Percentiles rank a stretch among this genome's conserved stretches.
Evolutionary conservation across 2,329 filamentous ascomycete genomes (phyloP).

Genomic region (Seiridium cupressi): DNA sequence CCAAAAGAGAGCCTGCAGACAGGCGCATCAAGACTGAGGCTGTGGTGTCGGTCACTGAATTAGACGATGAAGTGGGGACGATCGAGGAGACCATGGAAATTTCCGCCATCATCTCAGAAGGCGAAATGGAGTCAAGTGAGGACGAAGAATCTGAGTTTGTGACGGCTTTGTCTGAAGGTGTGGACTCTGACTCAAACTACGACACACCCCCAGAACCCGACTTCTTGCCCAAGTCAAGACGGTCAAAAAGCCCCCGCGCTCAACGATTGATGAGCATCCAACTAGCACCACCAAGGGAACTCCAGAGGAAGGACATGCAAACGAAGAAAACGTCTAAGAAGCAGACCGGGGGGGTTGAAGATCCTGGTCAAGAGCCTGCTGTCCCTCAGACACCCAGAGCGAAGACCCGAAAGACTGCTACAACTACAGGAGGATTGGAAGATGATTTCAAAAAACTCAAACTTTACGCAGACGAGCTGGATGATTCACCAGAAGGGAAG

Average conservation of each 20-base stretch:
- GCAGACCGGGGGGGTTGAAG: conserved; percentile 3
- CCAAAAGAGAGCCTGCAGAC: background rate
- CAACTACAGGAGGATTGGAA: conserved; percentile 19
- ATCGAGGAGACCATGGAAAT: conserved; percentile 1
- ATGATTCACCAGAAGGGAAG: conserved; percentile 9
- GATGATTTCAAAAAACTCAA: conserved; percentile 28
- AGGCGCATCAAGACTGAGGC: background rate
- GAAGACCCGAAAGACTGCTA: background rate
- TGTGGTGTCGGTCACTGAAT: background rate
- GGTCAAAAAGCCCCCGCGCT: conserved; percentile 16
- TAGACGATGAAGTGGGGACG: background rate
- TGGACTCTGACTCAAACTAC: conserved; percentile 15
- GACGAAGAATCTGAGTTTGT: conserved; percentile 23
- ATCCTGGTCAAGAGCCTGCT: background rate
- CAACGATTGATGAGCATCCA: conserved; percentile 16
- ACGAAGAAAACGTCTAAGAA: conserved; percentile 7
- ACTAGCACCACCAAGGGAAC: conserved; percentile 14
- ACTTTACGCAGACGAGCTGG: conserved; percentile 20
- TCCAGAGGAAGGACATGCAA: conserved; percentile 11
- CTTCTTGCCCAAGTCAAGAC: conserved; percentile 12
- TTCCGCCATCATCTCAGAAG: background rate
- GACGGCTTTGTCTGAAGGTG: conserved; percentile 15
- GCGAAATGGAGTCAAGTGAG: conserved; percentile 11
- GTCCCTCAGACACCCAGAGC: conserved; percentile 4
- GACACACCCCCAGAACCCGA: conserved; percentile 14